A percentile compares a stretch with the other conserved stretches of the same genome.
These are phyloP conservation scores for Hortaea sp. DNA, from an alignment of 2,329 filamentous ascomycete genomes.

Conservation along the genomic window DNA sequence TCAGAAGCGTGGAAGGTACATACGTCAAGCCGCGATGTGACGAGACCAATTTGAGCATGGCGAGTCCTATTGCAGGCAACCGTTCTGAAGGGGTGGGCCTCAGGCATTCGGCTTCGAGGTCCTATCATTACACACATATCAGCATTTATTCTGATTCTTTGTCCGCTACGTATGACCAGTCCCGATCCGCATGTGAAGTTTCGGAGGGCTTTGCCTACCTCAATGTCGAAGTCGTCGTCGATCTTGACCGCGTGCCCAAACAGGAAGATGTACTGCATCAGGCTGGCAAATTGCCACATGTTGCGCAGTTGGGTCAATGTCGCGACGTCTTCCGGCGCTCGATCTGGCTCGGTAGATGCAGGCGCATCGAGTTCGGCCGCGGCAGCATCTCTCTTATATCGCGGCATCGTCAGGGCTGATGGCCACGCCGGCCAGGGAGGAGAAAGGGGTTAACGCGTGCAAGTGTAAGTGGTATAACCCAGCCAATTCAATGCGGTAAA, in stretches of 20 bases:
- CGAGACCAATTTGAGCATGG: constrained; percentile 83
- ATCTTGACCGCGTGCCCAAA: constrained; percentile 88
- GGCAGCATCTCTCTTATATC: constrained; percentile 47
- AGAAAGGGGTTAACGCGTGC: too few species aligned
- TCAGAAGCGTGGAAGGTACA: constrained; percentile 27
- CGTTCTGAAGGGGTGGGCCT: constrained; percentile 62
- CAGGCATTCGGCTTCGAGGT: constrained; percentile 79
- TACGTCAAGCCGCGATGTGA: constrained; percentile 89
- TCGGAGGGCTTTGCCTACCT: constrained; percentile 47
- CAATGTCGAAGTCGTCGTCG: constrained; percentile 77
- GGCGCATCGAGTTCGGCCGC: constrained; percentile 37
- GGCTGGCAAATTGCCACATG: constrained; percentile 91
- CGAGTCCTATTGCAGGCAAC: constrained; percentile 71
- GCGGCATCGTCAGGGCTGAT: constrained; percentile 32
- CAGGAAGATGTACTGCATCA: constrained; percentile 86
- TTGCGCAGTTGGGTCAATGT: constrained; percentile 64
- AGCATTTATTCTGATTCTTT: neutral
- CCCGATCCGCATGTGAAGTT: neutral
- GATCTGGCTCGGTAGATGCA: constrained; percentile 10
- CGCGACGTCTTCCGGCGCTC: constrained; percentile 24
- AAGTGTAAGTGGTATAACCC: too few species aligned
- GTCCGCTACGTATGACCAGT: neutral
- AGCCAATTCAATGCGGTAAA: too few species aligned
- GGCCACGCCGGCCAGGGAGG: too few species aligned
- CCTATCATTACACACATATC: constrained; percentile 41